These are phyloP conservation scores for Gymnopus androsaceus DNA, from an alignment of 1,284 basidiomycete species.

Conservation along the genomic window DNA sequence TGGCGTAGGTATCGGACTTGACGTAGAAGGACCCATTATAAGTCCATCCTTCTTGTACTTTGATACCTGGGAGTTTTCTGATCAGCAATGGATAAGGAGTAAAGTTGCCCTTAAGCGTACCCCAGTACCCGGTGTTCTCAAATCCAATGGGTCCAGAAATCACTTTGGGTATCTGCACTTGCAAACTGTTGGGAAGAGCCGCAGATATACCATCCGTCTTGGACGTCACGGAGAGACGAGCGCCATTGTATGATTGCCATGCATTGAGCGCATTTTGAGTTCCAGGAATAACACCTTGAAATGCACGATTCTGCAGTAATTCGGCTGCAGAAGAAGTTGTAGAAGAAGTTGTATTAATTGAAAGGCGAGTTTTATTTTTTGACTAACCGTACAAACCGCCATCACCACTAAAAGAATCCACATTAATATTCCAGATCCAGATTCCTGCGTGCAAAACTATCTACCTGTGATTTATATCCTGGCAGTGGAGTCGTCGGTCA, in stretches of 20 bases:
- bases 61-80: conserved; percentile 32
- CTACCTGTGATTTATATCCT: conserved; percentile 41
- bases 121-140: conserved; percentile 38
- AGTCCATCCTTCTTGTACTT: conserved; percentile 36
- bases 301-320: conserved; percentile 36
- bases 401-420: conserved; percentile 29
- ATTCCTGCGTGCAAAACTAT: neutral
- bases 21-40: conserved; percentile 40
- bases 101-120: conserved; percentile 22
- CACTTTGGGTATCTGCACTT: conserved; percentile 32
- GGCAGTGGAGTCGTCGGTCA: too few species aligned
- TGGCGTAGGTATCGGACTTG: conserved; percentile 32
- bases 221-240: conserved; percentile 31
- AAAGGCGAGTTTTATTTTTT: neutral
- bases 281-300: conserved; percentile 34
- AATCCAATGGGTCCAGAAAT: conserved; percentile 35
- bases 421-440: neutral
- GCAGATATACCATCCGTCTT: conserved; percentile 31
- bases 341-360: neutral
- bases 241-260: conserved; percentile 33
- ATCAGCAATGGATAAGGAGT: neutral
- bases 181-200: conserved; percentile 35
- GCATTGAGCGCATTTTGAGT: conserved; percentile 32
- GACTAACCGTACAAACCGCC: conserved; percentile 34
- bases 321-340: too few species aligned